Evolutionary conservation across 371 early-diverging fungal species (phyloP).

Genomic region (Syncephalis plumigaleata): DNA sequence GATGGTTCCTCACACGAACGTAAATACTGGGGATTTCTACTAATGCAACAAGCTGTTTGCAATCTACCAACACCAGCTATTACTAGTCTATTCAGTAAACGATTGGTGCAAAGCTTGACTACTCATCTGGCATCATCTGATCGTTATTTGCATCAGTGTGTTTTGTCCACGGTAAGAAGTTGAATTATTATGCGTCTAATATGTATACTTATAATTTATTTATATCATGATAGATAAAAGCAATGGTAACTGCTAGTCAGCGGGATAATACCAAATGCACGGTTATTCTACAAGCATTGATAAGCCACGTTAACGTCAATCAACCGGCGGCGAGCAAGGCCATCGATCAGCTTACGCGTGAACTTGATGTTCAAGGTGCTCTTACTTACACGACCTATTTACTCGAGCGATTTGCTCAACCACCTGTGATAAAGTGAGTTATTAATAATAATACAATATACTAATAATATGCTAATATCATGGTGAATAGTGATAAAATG

Average conservation of each 20-base stretch:
- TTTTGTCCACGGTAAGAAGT: slow-evolving; percentile 50
- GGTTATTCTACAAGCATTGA: background rate
- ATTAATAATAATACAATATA: too few species aligned
- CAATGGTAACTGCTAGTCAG: too few species aligned
- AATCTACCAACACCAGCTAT: slow-evolving; percentile 38
- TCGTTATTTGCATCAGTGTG: slow-evolving; percentile 58
- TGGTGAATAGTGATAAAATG: too few species aligned
- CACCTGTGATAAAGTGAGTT: too few species aligned
- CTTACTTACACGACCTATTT: too few species aligned
- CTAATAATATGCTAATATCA: too few species aligned
- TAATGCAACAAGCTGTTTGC: slow-evolving; percentile 51
- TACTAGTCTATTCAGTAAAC: slow-evolving; percentile 58
- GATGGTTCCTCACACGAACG: slow-evolving; percentile 57
- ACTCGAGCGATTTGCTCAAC: too few species aligned
- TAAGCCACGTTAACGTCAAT: background rate
- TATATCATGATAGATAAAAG: slow-evolving; percentile 3
- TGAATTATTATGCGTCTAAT: too few species aligned
- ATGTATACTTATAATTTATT: background rate
- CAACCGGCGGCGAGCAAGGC: background rate
- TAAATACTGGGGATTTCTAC: slow-evolving; percentile 73
- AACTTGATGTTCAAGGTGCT: too few species aligned
- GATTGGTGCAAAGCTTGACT: slow-evolving; percentile 66
- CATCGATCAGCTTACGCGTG: too few species aligned
- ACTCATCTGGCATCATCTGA: slow-evolving; percentile 59
- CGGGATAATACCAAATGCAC: background rate